Evolutionary conservation across 2,329 filamentous ascomycete species (phyloP).

Genomic region (Diplodia seriata): DNA sequence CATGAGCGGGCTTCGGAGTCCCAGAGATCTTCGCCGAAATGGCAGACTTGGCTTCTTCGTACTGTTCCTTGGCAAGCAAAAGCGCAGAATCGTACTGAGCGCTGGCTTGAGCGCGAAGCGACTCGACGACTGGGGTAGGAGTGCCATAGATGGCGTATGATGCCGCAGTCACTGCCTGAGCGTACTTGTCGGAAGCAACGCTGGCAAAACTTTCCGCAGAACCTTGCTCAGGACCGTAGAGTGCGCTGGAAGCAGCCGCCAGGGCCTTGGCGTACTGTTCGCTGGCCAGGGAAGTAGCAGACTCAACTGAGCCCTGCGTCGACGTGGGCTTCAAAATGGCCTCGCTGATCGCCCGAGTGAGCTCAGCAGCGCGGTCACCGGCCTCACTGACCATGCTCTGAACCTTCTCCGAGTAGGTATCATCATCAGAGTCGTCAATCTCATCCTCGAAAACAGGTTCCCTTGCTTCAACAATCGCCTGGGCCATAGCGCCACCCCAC

Average conservation of each 20-base stretch:
- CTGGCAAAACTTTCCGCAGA: constrained; percentile 55
- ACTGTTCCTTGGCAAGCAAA: constrained; percentile 70
- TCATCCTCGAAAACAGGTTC: constrained; percentile 59
- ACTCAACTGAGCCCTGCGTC: constrained; percentile 57
- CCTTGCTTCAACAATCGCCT: constrained; percentile 56
- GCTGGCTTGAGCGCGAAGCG: constrained; percentile 57
- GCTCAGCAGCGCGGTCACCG: constrained; percentile 59
- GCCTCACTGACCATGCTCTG: constrained; percentile 60
- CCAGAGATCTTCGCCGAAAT: constrained; percentile 72
- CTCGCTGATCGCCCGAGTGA: constrained; percentile 64
- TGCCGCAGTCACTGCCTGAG: constrained; percentile 64
- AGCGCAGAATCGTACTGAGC: constrained; percentile 70
- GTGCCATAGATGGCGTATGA: constrained; percentile 64
- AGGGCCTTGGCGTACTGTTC: constrained; percentile 65
- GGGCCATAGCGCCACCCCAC: constrained; percentile 61
- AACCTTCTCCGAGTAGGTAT: constrained; percentile 58
- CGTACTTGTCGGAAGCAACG: constrained; percentile 62
- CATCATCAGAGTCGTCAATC: constrained; percentile 53
- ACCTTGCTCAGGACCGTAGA: constrained; percentile 59
- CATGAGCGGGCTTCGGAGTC: constrained; percentile 71
- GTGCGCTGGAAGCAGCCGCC: constrained; percentile 61
- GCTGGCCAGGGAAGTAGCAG: constrained; percentile 60
- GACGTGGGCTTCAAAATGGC: constrained; percentile 57
- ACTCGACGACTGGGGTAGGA: constrained; percentile 53
- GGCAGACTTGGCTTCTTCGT: constrained; percentile 70